Percentiles rank a stretch among this genome's conserved stretches.
These are phyloP conservation scores for Artemisia tridentata DNA, from an alignment of 129 eudicot species.

Conservation along the genomic window DNA sequence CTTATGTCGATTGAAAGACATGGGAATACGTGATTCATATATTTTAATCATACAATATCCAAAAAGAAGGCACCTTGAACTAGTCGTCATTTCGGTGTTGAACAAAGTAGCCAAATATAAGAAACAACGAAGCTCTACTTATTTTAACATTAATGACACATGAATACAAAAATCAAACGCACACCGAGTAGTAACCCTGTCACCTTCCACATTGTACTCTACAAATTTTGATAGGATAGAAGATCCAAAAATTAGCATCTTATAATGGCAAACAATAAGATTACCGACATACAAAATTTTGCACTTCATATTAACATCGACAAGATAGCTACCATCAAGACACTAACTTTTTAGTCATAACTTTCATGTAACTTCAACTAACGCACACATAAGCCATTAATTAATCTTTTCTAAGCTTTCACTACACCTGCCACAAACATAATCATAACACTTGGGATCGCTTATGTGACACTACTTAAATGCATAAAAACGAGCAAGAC, in stretches of 20 bases:
- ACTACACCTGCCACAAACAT: not conserved
- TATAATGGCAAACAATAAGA: not conserved
- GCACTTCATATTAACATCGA: not conserved
- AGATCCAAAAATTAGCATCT: not conserved
- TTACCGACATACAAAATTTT: not conserved
- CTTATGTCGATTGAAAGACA: not conserved
- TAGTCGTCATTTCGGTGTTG: conserved; percentile 8
- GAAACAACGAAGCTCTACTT: not conserved
- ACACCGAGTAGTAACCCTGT: not conserved
- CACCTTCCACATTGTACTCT: conserved; percentile 10
- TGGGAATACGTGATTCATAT: not conserved
- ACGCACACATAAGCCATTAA: not conserved
- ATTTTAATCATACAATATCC: not conserved
- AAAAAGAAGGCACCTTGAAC: conserved; percentile 12
- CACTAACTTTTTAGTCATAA: not conserved
- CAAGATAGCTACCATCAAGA: not conserved
- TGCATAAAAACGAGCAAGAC: too few species aligned
- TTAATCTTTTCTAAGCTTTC: not conserved
- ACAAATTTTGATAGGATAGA: too few species aligned
- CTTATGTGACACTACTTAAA: too few species aligned
- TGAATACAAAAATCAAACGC: not conserved
- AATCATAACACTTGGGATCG: too few species aligned
- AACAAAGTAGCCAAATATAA: not conserved
- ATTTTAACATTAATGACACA: not conserved
- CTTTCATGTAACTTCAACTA: not conserved